Conservation (phyloP, 305 asterid species). For the Rubia tinctorum region DNA sequence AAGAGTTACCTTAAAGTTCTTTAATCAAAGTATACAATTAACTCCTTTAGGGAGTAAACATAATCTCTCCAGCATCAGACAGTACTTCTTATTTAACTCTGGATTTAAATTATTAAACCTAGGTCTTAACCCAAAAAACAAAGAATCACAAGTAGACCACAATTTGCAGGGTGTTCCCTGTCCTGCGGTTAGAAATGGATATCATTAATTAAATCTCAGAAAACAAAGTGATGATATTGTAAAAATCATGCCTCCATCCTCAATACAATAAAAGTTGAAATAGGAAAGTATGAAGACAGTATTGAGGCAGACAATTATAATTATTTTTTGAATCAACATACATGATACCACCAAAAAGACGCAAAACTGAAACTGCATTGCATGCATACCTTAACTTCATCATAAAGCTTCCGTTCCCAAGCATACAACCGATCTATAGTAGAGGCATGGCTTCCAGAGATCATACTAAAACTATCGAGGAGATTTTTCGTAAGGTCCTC, state of each 20-base stretch:
- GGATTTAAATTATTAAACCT: not conserved
- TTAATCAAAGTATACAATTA: not conserved
- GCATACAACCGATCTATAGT: constrained; percentile 92
- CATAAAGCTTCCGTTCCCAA: constrained; percentile 98
- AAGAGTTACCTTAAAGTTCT: not conserved
- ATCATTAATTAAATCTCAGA: not conserved
- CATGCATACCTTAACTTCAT: constrained; percentile 53
- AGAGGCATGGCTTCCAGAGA: constrained; percentile 96
- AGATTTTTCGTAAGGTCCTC: constrained; percentile 55
- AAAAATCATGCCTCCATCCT: not conserved
- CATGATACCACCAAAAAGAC: not conserved
- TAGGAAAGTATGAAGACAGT: not conserved
- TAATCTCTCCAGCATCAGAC: not conserved
- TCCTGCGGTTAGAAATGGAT: not conserved
- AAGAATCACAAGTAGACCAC: not conserved
- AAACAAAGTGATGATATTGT: not conserved
- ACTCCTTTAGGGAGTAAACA: not conserved
- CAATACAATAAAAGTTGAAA: not conserved
- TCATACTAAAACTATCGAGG: constrained; percentile 82
- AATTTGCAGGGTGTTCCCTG: not conserved
- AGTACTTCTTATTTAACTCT: not conserved
- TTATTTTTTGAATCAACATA: not conserved
- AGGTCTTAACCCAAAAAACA: not conserved
- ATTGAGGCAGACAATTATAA: not conserved
- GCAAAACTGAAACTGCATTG: not conserved